Evolutionary conservation across 768 basidiomycete genomes (phyloP).

Genomic region (Boletellus ananiceps): DNA sequence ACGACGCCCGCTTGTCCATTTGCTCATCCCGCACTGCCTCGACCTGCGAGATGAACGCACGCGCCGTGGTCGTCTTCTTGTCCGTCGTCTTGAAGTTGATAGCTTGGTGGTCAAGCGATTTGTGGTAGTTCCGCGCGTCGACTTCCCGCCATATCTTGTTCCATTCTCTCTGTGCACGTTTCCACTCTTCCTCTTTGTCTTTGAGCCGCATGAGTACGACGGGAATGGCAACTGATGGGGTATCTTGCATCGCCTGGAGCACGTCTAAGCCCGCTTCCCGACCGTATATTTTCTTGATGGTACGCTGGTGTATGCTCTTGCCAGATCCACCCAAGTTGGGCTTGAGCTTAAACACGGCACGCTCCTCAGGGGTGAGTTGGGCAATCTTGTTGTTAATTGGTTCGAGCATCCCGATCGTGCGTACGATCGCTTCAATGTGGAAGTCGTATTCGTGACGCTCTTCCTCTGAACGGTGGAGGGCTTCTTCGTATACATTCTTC

Average conservation of each 20-base stretch:
- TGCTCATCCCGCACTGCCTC: slow-evolving; percentile 83
- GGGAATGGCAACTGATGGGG: slow-evolving; percentile 82
- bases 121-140: slow-evolving; percentile 89
- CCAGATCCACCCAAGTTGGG: slow-evolving; percentile 78
- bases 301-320: slow-evolving; percentile 87
- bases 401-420: slow-evolving; percentile 87
- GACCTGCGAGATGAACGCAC: slow-evolving; percentile 78
- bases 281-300: slow-evolving; percentile 97
- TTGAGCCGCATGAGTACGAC: slow-evolving; percentile 86
- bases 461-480: slow-evolving; percentile 92
- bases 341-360: slow-evolving; percentile 78
- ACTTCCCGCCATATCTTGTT: slow-evolving; percentile 98
- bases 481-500: slow-evolving; percentile 96
- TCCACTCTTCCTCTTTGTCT: slow-evolving; percentile 98
- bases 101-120: slow-evolving; percentile 90
- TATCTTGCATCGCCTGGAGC: slow-evolving; percentile 86
- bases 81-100: slow-evolving; percentile 87
- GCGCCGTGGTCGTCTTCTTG: slow-evolving; percentile 76
- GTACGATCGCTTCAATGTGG: slow-evolving; percentile 91
- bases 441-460: slow-evolving; percentile 99
- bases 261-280: slow-evolving; percentile 79
- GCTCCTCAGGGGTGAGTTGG: slow-evolving; percentile 73
- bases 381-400: slow-evolving; percentile 86
- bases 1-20: slow-evolving; percentile 64
- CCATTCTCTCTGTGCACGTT: slow-evolving; percentile 95